These are phyloP conservation scores for Phytopythium chamaehyphon DNA, from an alignment of 352 stramenopile genomes.

Conservation along the genomic window DNA sequence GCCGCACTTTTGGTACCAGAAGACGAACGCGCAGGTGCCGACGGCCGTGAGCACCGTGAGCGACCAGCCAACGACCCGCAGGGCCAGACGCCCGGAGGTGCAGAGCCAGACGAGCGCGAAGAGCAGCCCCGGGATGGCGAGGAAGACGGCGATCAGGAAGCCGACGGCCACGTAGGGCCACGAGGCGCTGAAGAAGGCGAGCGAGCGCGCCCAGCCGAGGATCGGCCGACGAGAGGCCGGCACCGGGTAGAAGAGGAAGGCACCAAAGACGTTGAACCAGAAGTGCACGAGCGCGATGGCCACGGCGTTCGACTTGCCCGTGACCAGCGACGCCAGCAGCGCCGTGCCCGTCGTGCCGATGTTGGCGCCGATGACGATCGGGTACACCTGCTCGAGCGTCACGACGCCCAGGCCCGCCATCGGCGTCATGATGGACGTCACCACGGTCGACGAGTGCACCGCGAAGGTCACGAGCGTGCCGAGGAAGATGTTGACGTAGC, in stretches of 20 bases:
- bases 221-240: slow-evolving; percentile 81
- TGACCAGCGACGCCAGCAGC: slow-evolving; percentile 85
- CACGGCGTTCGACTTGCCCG: slow-evolving; percentile 66
- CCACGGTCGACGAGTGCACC: slow-evolving; percentile 90
- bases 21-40: not conserved
- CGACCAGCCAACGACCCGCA: not conserved
- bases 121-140: slow-evolving; percentile 40
- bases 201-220: slow-evolving; percentile 53
- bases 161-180: slow-evolving; percentile 51
- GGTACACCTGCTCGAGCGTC: slow-evolving; percentile 86
- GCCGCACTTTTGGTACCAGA: slow-evolving; percentile 3
- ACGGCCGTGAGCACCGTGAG: not conserved
- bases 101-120: slow-evolving; percentile 57
- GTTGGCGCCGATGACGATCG: slow-evolving; percentile 90
- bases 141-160: slow-evolving; percentile 46
- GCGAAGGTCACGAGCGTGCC: slow-evolving; percentile 80
- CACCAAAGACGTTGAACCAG: slow-evolving; percentile 90
- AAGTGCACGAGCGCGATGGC: slow-evolving; percentile 90
- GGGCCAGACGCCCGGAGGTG: slow-evolving; percentile 10
- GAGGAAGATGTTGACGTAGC: slow-evolving; percentile 86
- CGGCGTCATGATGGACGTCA: slow-evolving; percentile 87
- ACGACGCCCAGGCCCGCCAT: slow-evolving; percentile 87
- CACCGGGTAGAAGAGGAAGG: slow-evolving; percentile 91
- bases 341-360: slow-evolving; percentile 89
- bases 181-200: slow-evolving; percentile 63